These are phyloP conservation scores for Mycena pura DNA, from an alignment of 768 basidiomycete species.

Conservation along the genomic window DNA sequence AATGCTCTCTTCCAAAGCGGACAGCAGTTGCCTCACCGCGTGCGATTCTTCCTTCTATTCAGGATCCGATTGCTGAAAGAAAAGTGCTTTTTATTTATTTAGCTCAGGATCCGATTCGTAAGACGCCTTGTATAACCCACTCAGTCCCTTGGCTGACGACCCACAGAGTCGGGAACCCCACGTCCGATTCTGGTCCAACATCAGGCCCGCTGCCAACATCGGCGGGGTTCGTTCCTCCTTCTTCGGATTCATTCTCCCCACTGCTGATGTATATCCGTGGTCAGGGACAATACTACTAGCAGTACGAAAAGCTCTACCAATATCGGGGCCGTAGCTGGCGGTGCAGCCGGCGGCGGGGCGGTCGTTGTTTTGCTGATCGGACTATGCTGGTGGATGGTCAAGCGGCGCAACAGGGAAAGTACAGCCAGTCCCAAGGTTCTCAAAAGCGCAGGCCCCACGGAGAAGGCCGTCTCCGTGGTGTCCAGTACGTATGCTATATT, in stretches of 20 bases:
- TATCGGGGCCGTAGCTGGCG: neutral
- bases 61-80: neutral
- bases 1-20: neutral
- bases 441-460: neutral
- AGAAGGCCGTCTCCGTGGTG: neutral
- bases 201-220: neutral
- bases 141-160: neutral
- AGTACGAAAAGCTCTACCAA: neutral
- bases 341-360: neutral
- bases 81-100: neutral
- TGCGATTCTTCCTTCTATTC: neutral
- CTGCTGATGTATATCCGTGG: neutral
- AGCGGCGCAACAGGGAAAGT: neutral
- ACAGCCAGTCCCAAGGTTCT: neutral
- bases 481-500: neutral
- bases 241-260: neutral
- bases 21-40: neutral
- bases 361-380: neutral
- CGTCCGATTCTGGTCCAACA: neutral
- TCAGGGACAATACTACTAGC: neutral
- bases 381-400: neutral
- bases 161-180: neutral
- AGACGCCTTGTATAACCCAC: neutral
- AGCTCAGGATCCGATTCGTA: too few relatives aligned
- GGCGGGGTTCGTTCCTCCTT: neutral